Percentiles rank a stretch among this genome's conserved stretches.
These are phyloP conservation scores for Saksenaea vasiformis DNA, from an alignment of 371 early-diverging fungal genomes.

Conservation along the genomic window DNA sequence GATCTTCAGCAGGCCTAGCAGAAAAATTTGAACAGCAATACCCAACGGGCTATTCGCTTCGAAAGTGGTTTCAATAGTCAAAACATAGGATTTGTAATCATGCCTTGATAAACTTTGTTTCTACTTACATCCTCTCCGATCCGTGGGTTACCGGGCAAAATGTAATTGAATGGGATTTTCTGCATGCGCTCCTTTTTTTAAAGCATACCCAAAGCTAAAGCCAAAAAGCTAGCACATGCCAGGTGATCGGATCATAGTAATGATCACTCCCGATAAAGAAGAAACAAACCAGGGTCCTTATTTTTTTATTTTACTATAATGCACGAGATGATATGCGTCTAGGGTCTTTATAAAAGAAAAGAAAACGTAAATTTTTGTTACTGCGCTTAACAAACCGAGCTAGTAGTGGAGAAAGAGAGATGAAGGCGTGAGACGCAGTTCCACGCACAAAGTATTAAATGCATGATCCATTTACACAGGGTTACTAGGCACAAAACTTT, in stretches of 20 bases:
- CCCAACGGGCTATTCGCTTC: background rate
- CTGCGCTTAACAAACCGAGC: too few relatives aligned
- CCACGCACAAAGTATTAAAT: too few relatives aligned
- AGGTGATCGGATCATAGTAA: background rate
- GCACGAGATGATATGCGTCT: background rate
- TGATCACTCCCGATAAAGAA: constrained; percentile 1
- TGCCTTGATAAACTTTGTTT: background rate
- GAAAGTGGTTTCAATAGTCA: constrained; percentile 1
- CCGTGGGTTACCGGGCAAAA: too few relatives aligned
- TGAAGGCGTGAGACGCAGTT: too few relatives aligned
- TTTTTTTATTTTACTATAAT: background rate
- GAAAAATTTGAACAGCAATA: background rate
- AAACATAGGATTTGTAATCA: background rate
- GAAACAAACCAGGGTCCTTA: background rate
- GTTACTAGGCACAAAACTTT: too few relatives aligned
- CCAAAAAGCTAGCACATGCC: background rate
- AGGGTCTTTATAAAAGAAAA: background rate
- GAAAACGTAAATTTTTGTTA: too few relatives aligned
- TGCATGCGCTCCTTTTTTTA: background rate
- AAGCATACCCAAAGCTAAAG: background rate
- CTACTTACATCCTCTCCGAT: background rate
- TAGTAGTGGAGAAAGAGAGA: too few relatives aligned
- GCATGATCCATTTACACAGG: too few relatives aligned
- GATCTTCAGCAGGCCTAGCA: background rate
- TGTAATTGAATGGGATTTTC: background rate